phyloP scores from a whole-genome alignment of 2,329 filamentous ascomycete genomes.

The Dactylonectria macrodidyma region DNA sequence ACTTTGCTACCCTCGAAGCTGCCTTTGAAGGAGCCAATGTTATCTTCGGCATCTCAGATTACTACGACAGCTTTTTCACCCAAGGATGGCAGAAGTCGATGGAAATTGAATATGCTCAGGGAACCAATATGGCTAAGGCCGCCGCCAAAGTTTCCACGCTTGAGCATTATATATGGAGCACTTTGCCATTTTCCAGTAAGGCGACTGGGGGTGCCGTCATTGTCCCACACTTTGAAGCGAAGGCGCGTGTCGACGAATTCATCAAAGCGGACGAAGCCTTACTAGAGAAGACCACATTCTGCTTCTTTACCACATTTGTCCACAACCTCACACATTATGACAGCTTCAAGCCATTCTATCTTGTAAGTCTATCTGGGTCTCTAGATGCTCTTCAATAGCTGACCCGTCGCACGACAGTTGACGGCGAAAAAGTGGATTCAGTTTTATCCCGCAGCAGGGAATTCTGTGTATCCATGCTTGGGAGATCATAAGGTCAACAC shows the following conservation, averaged over 20 bases:
- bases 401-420: neutral
- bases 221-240: conserved; percentile 19
- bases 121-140: conserved; percentile 9
- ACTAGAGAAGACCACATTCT: conserved; percentile 13
- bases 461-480: neutral
- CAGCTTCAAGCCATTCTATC: conserved; percentile 7
- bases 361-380: neutral
- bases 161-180: conserved; percentile 17
- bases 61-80: conserved; percentile 4
- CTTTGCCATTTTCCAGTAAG: conserved; percentile 2
- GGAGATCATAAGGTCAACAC: conserved; percentile 2
- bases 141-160: neutral
- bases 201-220: conserved; percentile 3
- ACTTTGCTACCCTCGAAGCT: neutral
- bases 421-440: conserved; percentile 3
- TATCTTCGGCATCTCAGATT: conserved; percentile 14
- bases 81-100: conserved; percentile 2
- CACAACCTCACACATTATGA: neutral
- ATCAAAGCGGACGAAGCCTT: conserved; percentile 1
- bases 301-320: neutral
- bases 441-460: neutral
- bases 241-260: conserved; percentile 9
- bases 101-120: conserved; percentile 13
- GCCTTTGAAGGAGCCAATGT: neutral
- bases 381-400: neutral